A percentile compares a stretch with the other conserved stretches of the same genome.
phyloP scores from a whole-genome alignment of 805 yeast genomes.

The Candida loeiensis region DNA sequence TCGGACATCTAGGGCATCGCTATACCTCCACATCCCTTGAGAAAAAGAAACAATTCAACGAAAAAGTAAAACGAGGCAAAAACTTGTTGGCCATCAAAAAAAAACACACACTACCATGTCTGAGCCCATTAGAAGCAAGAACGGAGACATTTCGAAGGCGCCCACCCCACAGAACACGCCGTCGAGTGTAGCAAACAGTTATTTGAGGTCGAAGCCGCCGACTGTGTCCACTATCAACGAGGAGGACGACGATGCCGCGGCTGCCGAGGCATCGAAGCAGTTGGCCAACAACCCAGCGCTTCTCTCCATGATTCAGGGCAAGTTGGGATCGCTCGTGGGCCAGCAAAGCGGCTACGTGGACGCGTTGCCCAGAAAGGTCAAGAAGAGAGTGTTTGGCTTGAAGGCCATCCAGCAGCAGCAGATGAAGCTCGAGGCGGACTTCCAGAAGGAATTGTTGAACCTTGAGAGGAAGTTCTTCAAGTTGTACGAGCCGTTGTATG shows the following conservation, averaged over 20 bases:
- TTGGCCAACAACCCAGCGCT: slow-evolving; percentile 78
- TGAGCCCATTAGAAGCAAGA: slow-evolving; percentile 74
- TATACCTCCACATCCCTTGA: neutral
- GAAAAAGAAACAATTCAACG: slow-evolving; percentile 2
- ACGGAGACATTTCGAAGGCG: slow-evolving; percentile 78
- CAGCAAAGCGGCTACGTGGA: slow-evolving; percentile 83
- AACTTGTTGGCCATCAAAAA: slow-evolving; percentile 2
- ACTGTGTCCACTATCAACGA: slow-evolving; percentile 66
- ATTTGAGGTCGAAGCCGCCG: slow-evolving; percentile 60
- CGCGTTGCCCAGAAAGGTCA: slow-evolving; percentile 65
- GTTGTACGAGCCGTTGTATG: slow-evolving; percentile 73
- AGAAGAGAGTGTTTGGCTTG: slow-evolving; percentile 74
- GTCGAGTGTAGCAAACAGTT: slow-evolving; percentile 75
- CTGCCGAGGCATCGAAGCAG: slow-evolving; percentile 36
- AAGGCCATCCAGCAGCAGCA: slow-evolving; percentile 78
- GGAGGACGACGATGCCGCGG: slow-evolving; percentile 42
- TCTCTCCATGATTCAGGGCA: slow-evolving; percentile 84
- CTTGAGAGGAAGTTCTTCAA: slow-evolving; percentile 76
- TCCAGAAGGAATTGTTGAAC: slow-evolving; percentile 82
- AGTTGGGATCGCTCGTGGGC: slow-evolving; percentile 80
- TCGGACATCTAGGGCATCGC: neutral
- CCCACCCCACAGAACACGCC: slow-evolving; percentile 99
- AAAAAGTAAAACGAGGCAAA: slow-evolving; percentile 2
- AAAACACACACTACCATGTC: slow-evolving; percentile 50
- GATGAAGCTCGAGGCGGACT: slow-evolving; percentile 81